Base-by-base conservation (phyloP, 192 early-diverging fungal genomes). In the Chytriomyces hyalinus region DNA sequence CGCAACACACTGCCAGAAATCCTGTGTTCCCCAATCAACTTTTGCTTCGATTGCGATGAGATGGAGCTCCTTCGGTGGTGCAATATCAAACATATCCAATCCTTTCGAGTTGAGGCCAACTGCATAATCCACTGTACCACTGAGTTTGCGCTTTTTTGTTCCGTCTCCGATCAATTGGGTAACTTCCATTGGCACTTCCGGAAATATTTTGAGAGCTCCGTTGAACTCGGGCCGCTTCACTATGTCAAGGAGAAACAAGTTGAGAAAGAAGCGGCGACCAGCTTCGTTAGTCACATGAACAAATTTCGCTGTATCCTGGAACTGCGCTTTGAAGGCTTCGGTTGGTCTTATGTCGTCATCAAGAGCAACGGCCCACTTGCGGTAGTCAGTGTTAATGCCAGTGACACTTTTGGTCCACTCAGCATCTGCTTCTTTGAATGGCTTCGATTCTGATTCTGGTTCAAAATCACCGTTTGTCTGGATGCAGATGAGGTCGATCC, bases 1-100 rank as follows among this genome's bases (percentile, higher is more conserved):
- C 8, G 82, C 81, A 5, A 82, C 76, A 43, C 76, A 83, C 61
- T 78, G 81, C 75, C 80, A 80, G n/a, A 80, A 44, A 57, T 82
- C 80, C 6, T 80, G n/a, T 59, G 46, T 48, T 6, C 60, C 48
- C 60, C 63, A 83, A 15, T 68, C 67, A 6, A 22, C 43, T 61
- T 83, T 81, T 11, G 81, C 80, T 65, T 82, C 80, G 20, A 83
- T 22, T 51, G 73, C 81, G 26, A 83, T 28, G 44, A 83, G 44
- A 67, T 81, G 70, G 51, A 69, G 63, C 46, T 82, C 81, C 62
- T 78, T 63, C 6, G 80, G 80, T 48, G 68, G 69, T 7, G 61
- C 51, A 2, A 65, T 78, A 43, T 84, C 81, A 47, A 71, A 81
- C 7, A 82, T 63, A 65, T 80, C 74, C 81, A 69, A 79, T 9